These are phyloP conservation scores for Miamiensis avidus DNA, from an alignment of 169 alveolate species.

Conservation along the genomic window DNA sequence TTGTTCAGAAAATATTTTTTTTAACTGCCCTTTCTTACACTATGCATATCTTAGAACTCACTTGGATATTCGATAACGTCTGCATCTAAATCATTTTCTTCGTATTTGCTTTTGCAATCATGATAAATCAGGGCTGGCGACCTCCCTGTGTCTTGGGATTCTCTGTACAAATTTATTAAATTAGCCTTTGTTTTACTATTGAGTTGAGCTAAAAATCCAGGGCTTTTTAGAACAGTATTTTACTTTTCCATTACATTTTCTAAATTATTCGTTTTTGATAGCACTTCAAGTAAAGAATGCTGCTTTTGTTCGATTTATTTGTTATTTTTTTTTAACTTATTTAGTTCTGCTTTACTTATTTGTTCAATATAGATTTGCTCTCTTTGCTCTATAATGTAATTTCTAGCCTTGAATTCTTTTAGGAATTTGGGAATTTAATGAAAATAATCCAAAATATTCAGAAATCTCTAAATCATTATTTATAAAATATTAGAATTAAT, in stretches of 20 bases:
- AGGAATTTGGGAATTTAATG: too few species aligned
- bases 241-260: background rate
- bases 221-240: too few species aligned
- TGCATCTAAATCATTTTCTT: background rate
- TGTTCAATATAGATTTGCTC: too few species aligned
- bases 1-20: too few species aligned
- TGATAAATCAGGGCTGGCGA: background rate
- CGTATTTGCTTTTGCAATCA: background rate
- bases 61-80: background rate
- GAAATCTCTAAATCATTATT: background rate
- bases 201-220: too few species aligned
- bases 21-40: background rate
- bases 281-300: background rate
- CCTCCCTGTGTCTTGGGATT: background rate
- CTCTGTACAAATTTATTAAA: too few species aligned
- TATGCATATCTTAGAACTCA: background rate
- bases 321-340: background rate
- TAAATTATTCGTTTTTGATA: too few species aligned
- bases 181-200: background rate
- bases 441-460: background rate
- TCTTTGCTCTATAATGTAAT: background rate
- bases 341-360: background rate
- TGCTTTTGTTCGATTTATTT: background rate
- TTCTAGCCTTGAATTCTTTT: background rate
- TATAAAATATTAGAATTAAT: too few species aligned